Conservation (phyloP, 129 eudicot genomes). For the Tanacetum coccineum region DNA sequence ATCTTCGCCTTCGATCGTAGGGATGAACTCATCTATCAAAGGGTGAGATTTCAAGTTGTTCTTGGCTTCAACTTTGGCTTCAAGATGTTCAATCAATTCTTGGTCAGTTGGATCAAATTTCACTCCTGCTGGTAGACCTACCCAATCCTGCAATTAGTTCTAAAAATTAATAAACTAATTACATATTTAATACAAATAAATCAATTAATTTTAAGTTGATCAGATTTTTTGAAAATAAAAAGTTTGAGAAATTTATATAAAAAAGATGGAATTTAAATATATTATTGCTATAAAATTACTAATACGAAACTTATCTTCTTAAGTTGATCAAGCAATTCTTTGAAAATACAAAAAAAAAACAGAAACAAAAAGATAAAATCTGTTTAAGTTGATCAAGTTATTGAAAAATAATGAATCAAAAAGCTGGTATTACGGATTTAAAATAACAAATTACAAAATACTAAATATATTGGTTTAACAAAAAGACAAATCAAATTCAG, state of each 20-base stretch:
- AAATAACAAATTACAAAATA: not conserved
- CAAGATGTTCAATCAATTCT: constrained; percentile 94
- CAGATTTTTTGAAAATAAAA: not conserved
- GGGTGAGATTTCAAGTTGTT: constrained; percentile 87
- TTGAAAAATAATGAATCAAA: not conserved
- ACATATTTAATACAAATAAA: not conserved
- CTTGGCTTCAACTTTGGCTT: constrained; percentile 91
- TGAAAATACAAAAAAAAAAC: not conserved
- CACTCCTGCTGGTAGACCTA: constrained; percentile 99
- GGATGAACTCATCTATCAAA: constrained; percentile 93
- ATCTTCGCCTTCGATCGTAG: constrained; percentile 99
- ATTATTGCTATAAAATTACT: not conserved
- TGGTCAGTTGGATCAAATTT: constrained; percentile 99
- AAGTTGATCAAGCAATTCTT: too few species aligned
- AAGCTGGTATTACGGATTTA: not conserved
- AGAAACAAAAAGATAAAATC: not conserved
- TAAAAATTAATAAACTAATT: constrained; percentile 3
- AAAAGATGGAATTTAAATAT: not conserved
- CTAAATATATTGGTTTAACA: not conserved
- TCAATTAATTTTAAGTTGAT: not conserved
- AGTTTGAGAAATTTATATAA: not conserved
- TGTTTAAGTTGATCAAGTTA: constrained; percentile 1
- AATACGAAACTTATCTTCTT: too few species aligned
- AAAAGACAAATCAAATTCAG: not conserved
- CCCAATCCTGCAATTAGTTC: constrained; percentile 77